phyloP scores from a whole-genome alignment of 768 basidiomycete species.

The Lactarius evosmus region DNA sequence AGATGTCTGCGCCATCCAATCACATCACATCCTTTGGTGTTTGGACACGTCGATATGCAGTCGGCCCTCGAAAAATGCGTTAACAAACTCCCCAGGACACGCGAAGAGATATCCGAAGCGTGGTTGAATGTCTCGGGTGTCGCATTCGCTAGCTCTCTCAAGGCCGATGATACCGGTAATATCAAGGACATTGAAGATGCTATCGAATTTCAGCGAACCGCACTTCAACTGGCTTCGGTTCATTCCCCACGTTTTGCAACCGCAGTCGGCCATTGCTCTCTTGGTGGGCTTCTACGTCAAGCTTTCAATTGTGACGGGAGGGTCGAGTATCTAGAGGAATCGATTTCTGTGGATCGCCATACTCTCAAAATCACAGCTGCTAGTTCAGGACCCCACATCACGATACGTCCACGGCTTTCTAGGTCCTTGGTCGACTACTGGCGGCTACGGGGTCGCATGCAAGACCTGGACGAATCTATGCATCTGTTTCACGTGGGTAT shows the following conservation, averaged over 20 bases:
- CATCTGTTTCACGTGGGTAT: not conserved
- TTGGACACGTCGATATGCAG: not conserved
- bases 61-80: not conserved
- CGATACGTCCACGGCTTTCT: not conserved
- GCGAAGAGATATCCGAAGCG: not conserved
- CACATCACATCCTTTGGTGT: not conserved
- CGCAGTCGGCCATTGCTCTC: not conserved
- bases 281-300: not conserved
- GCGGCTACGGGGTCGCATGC: not conserved
- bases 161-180: not conserved
- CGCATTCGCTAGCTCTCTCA: not conserved
- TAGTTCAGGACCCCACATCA: not conserved
- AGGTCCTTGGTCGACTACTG: not conserved
- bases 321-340: not conserved
- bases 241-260: not conserved
- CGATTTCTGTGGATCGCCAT: not conserved
- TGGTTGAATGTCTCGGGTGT: not conserved
- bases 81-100: not conserved
- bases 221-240: not conserved
- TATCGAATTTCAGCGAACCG: not conserved
- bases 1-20: not conserved
- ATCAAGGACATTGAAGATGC: not conserved
- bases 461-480: not conserved
- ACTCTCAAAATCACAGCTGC: not conserved
- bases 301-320: not conserved